phyloP scores from a whole-genome alignment of 2,329 filamentous ascomycete genomes.

The Xylariaceae sp. region DNA sequence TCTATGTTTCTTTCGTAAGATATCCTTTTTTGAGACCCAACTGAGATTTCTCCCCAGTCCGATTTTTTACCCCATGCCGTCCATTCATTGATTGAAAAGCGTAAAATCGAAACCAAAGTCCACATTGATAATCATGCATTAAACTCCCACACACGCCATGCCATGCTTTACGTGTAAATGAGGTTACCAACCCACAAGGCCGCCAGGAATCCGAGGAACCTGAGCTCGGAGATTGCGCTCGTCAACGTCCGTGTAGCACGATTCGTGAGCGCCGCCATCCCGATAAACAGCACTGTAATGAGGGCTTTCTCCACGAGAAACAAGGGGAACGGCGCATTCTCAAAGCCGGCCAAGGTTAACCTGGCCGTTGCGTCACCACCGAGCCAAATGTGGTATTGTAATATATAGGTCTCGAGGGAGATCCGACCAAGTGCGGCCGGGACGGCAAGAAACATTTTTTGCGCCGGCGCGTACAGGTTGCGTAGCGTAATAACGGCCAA shows the following conservation, averaged over 20 bases:
- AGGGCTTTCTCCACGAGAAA: slow-evolving; percentile 25
- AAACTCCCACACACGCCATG: slow-evolving; percentile 18
- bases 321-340: slow-evolving; percentile 16
- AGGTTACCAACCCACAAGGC: slow-evolving; percentile 26
- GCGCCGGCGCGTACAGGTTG: slow-evolving; percentile 39
- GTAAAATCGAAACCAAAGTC: slow-evolving; percentile 17
- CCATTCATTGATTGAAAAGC: slow-evolving; percentile 16
- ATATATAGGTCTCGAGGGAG: slow-evolving; percentile 54
- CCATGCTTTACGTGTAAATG: slow-evolving; percentile 21
- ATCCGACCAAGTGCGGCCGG: slow-evolving; percentile 52
- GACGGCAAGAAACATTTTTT: slow-evolving; percentile 39
- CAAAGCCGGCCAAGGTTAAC: slow-evolving; percentile 32
- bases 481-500: slow-evolving; percentile 47
- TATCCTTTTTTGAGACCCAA: slow-evolving; percentile 16
- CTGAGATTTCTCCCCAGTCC: slow-evolving; percentile 22
- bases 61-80: slow-evolving; percentile 15
- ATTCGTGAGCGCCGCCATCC: slow-evolving; percentile 22
- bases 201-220: slow-evolving; percentile 18
- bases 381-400: slow-evolving; percentile 58
- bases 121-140: slow-evolving; percentile 19
- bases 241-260: slow-evolving; percentile 23
- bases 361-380: slow-evolving; percentile 51
- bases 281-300: slow-evolving; percentile 26
- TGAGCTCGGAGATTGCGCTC: slow-evolving; percentile 14
- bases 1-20: slow-evolving; percentile 19